Percentiles rank a stretch among this genome's conserved stretches.
Conservation (phyloP, 306 rosid genomes). For the Prunus dulcis region DNA sequence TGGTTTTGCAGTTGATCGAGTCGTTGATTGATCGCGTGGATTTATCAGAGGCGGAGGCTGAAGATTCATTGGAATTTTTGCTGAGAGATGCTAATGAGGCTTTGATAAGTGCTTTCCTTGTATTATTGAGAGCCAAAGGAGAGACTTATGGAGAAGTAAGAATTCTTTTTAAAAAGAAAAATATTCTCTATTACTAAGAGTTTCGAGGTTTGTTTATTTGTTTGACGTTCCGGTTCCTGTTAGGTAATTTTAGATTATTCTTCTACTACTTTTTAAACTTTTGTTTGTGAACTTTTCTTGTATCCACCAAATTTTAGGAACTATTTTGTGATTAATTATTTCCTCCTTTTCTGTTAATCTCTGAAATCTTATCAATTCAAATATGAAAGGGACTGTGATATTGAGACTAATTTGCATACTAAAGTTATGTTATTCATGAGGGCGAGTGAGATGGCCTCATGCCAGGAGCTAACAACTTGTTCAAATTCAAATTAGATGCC, state of each 20-base stretch:
- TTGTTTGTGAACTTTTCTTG: background rate
- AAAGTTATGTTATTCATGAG: background rate
- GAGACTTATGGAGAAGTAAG: constrained; percentile 88
- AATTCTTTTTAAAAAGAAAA: background rate
- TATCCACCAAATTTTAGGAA: background rate
- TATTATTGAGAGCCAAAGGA: constrained; percentile 83
- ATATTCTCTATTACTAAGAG: background rate
- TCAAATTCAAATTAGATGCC: background rate
- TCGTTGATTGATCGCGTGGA: constrained; percentile 57
- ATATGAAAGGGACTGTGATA: background rate
- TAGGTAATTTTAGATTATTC: background rate
- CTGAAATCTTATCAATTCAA: background rate
- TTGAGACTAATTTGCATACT: background rate
- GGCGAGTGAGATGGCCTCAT: background rate
- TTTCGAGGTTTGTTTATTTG: too few relatives aligned
- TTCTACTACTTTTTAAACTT: background rate
- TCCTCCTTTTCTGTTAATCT: background rate
- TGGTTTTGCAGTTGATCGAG: constrained; percentile 61
- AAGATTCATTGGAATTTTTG: constrained; percentile 61
- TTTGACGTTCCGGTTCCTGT: too few relatives aligned
- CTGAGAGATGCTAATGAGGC: constrained; percentile 66
- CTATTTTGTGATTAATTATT: background rate
- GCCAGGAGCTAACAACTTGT: background rate
- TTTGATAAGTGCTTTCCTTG: constrained; percentile 83
- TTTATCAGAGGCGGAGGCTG: constrained; percentile 70